Percentiles rank a stretch among this genome's conserved stretches.
phyloP scores from a whole-genome alignment of 2,329 filamentous ascomycete species.

The Alternaria sp. region DNA sequence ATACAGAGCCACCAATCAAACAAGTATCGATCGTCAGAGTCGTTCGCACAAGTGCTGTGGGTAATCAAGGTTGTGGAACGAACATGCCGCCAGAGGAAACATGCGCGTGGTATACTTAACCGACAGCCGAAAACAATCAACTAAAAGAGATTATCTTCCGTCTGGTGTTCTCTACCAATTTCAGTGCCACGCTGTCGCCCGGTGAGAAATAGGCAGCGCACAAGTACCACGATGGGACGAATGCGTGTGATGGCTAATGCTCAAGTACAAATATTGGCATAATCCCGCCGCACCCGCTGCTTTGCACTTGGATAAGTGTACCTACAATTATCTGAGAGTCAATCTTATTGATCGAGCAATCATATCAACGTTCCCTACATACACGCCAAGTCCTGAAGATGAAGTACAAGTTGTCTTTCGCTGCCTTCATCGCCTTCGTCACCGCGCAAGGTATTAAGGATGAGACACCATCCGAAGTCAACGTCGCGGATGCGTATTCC shows the following conservation, averaged over 20 bases:
- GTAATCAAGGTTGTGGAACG: slow-evolving; percentile 11
- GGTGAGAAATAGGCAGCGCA: background rate
- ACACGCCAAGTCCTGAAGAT: slow-evolving; percentile 25
- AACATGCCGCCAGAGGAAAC: slow-evolving; percentile 2
- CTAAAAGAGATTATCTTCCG: slow-evolving; percentile 1
- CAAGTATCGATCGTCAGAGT: background rate
- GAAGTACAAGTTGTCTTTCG: slow-evolving; percentile 38
- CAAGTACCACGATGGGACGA: background rate
- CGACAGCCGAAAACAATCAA: background rate
- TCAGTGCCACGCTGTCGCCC: background rate
- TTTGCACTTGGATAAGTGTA: background rate
- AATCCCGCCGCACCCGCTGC: background rate
- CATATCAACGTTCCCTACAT: background rate
- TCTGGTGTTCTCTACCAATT: background rate
- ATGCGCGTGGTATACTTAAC: slow-evolving; percentile 4
- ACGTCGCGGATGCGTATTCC: background rate
- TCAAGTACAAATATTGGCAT: background rate
- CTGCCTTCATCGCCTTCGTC: slow-evolving; percentile 51
- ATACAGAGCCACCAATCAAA: background rate
- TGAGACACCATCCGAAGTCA: slow-evolving; percentile 49
- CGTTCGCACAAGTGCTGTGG: slow-evolving; percentile 1
- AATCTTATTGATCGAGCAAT: background rate
- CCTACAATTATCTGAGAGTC: no score
- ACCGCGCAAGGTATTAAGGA: slow-evolving; percentile 52
- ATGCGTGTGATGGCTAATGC: background rate